phyloP scores from a whole-genome alignment of 2,329 filamentous ascomycete species.

The Penicillium sp. region DNA sequence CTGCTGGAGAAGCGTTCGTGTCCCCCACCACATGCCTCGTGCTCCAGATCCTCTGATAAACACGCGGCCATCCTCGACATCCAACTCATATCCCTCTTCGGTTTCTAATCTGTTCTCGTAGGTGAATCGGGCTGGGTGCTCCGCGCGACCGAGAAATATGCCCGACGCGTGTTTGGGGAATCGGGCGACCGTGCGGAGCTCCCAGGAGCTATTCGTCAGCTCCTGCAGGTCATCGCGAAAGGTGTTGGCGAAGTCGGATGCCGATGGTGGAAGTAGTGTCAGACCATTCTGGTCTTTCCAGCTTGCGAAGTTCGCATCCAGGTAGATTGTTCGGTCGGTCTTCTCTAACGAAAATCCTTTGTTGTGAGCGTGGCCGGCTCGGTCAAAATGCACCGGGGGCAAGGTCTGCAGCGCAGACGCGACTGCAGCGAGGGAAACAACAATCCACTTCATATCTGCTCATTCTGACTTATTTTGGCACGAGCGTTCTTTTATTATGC shows the following conservation, averaged over 20 bases:
- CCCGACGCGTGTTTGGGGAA: slow-evolving; percentile 37
- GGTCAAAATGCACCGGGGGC: slow-evolving; percentile 35
- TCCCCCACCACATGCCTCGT: slow-evolving; percentile 58
- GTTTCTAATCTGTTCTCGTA: slow-evolving; percentile 49
- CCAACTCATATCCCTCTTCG: slow-evolving; percentile 51
- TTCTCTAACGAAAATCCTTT: slow-evolving; percentile 18
- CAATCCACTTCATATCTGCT: slow-evolving; percentile 14
- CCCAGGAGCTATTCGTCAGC: slow-evolving; percentile 44
- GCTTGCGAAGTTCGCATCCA: slow-evolving; percentile 41
- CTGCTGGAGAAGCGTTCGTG: slow-evolving; percentile 54
- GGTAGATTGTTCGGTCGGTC: slow-evolving; percentile 31
- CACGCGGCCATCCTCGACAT: slow-evolving; percentile 37
- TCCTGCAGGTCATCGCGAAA: slow-evolving; percentile 47
- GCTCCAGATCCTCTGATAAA: slow-evolving; percentile 52
- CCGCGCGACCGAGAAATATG: slow-evolving; percentile 42
- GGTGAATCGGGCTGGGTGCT: slow-evolving; percentile 28
- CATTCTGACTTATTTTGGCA: neutral
- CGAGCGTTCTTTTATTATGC: neutral
- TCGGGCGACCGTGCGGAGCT: slow-evolving; percentile 38
- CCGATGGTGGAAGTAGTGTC: slow-evolving; percentile 52
- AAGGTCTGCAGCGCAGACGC: slow-evolving; percentile 39
- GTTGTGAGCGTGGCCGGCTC: slow-evolving; percentile 26
- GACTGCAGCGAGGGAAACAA: slow-evolving; percentile 9
- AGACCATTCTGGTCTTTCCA: slow-evolving; percentile 45
- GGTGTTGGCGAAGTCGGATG: slow-evolving; percentile 48